Conservation (phyloP, 148 eudicot genomes). For the Hydrangea macrophylla region DNA sequence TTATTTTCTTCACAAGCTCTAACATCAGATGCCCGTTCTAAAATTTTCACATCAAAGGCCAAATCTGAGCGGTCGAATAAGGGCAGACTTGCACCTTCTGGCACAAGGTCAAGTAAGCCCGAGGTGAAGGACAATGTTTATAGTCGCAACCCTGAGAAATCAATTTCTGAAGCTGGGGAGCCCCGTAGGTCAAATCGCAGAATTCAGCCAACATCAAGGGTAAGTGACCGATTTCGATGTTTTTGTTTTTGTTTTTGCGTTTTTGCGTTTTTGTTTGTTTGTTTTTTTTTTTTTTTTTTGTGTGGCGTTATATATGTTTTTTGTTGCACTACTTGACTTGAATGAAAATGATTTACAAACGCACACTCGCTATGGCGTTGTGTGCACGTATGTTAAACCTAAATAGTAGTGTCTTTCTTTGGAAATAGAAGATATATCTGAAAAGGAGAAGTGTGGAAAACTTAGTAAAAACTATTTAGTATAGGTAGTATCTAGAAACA, state of each 20-base stretch:
- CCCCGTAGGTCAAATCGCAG: slow-evolving; percentile 92
- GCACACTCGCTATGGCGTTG: no score
- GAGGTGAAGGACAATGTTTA: slow-evolving; percentile 42
- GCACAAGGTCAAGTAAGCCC: slow-evolving; percentile 40
- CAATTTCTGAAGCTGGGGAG: slow-evolving; percentile 44
- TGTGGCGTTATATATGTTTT: no score
- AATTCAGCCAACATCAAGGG: slow-evolving; percentile 96
- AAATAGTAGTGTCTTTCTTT: no score
- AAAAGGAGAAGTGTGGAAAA: no score
- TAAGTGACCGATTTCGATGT: slow-evolving; percentile 20
- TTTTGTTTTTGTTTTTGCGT: background rate
- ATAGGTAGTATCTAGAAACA: no score
- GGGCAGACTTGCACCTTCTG: slow-evolving; percentile 44
- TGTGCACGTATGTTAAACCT: no score
- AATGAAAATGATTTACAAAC: no score
- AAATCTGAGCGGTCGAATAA: slow-evolving; percentile 50
- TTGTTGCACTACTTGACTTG: background rate
- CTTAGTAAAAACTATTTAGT: no score
- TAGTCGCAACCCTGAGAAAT: slow-evolving; percentile 23
- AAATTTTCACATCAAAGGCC: slow-evolving; percentile 29
- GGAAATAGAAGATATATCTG: no score
- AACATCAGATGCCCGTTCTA: slow-evolving; percentile 38
- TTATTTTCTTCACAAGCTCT: slow-evolving; percentile 52
- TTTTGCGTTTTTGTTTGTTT: background rate
- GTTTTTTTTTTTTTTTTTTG: background rate